Evolutionary conservation across 192 early-diverging fungal genomes (phyloP).

Genomic region (Funneliformis geosporum): DNA sequence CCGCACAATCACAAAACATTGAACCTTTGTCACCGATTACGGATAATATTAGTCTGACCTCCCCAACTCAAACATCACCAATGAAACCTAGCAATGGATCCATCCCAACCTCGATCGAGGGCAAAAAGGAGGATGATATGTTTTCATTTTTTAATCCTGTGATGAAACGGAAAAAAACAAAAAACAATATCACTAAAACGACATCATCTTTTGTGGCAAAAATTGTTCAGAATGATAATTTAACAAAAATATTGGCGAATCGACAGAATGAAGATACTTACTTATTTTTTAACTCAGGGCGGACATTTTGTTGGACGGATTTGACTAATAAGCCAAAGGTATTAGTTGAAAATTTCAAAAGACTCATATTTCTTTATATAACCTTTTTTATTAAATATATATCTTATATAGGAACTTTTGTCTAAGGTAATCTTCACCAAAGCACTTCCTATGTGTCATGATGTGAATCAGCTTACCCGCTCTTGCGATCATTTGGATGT

Average conservation of each 20-base stretch:
- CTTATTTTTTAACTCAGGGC: slow-evolving; percentile 75
- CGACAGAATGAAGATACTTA: slow-evolving; percentile 63
- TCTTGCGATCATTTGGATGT: slow-evolving; percentile 75
- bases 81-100: slow-evolving; percentile 33
- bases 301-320: slow-evolving; percentile 73
- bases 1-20: background rate
- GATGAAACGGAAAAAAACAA: slow-evolving; percentile 51
- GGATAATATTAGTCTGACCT: slow-evolving; percentile 2
- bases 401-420: slow-evolving; percentile 68
- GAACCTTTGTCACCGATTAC: slow-evolving; percentile 14
- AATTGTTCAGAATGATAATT: slow-evolving; percentile 70
- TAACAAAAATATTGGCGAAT: slow-evolving; percentile 62
- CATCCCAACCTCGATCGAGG: slow-evolving; percentile 29
- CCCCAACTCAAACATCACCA: slow-evolving; percentile 12
- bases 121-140: slow-evolving; percentile 34
- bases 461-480: slow-evolving; percentile 74
- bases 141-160: slow-evolving; percentile 41
- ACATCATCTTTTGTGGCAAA: slow-evolving; percentile 72
- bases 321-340: slow-evolving; percentile 62
- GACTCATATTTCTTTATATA: background rate
- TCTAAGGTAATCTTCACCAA: slow-evolving; percentile 76
- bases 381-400: slow-evolving; percentile 3
- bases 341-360: slow-evolving; percentile 19
- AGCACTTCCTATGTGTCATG: slow-evolving; percentile 81
- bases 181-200: slow-evolving; percentile 70